Evolutionary conservation across 257 asterid genomes (phyloP).

Genomic region (Gardenia jasminoides): DNA sequence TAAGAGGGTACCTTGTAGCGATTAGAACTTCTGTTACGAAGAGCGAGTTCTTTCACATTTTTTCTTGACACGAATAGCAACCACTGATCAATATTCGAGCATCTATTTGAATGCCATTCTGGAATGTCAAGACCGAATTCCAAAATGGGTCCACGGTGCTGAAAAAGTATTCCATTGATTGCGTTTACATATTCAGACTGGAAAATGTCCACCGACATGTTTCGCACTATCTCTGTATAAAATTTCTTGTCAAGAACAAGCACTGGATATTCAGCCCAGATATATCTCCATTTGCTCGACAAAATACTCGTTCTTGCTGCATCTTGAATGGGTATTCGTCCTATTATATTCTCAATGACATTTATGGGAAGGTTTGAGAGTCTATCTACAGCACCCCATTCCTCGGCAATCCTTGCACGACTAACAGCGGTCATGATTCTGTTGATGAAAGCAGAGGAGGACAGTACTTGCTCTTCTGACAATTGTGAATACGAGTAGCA

Average conservation of each 20-base stretch:
- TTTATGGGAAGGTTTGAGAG: slow-evolving; percentile 21
- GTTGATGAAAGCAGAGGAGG: background rate
- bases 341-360: slow-evolving; percentile 11
- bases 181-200: too few relatives aligned
- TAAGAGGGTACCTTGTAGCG: too few relatives aligned
- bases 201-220: too few relatives aligned
- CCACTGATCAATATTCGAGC: too few relatives aligned
- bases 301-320: slow-evolving; percentile 29
- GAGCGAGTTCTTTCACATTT: background rate
- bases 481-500: too few relatives aligned
- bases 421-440: background rate
- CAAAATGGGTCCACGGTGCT: too few relatives aligned
- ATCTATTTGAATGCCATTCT: too few relatives aligned
- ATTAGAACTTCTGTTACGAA: background rate
- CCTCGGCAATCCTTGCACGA: background rate
- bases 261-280: slow-evolving; percentile 7
- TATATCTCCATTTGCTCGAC: slow-evolving; percentile 28
- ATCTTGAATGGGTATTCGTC: background rate
- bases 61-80: too few relatives aligned
- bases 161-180: too few relatives aligned
- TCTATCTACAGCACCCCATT: slow-evolving; percentile 3
- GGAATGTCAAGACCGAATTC: too few relatives aligned
- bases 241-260: too few relatives aligned
- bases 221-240: too few relatives aligned
- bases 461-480: background rate